Evolutionary conservation across 1,284 basidiomycete genomes (phyloP), one percentile per base, ranked within the genome.

Genomic region (Termitomyces sp.): DNA sequence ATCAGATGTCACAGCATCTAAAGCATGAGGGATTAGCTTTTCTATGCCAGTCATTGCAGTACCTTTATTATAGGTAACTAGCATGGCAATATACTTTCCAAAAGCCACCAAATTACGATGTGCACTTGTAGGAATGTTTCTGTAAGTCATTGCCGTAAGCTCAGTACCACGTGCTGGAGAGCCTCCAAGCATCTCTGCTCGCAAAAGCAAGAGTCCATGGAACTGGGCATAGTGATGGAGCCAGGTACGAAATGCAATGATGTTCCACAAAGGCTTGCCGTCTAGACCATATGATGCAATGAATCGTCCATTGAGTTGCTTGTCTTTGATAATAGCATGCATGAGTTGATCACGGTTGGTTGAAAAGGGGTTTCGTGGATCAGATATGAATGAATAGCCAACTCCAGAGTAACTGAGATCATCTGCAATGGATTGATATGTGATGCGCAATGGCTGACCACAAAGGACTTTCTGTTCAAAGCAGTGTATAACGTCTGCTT

Each of bases 281-380:
- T 24, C 8, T 8, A 10, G 8, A 10, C 16, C n/a, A 9, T n/a
- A 3, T 0, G 21, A 24, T 24, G 40, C 24, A 16, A 42, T 9
- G 13, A 42, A 42, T 0, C n/a, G 26, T 5, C 16, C 11, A 9
- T 7, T 3, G 7, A 4, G 3, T n/a, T n/a, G n/a, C n/a, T n/a
- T 0, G 16, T 28, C 9, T 0, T 42, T 8, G 1, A 42, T 14
- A 11, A 42, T 28, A 0, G n/a, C 7, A 1, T 2, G 9, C 1
- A 16, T 16, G 0, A 42, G 13, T 1, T 1, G 0, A 5, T 42
- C 26, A 0, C 3, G 3, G 4, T 28, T 1, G 1, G 26, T 7
- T 5, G 8, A 42, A 42, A 42, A 42, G 9, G 24, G n/a, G 10
- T 42, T 42, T 1, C 24, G 24, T 2, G 6, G 7, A 1, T 42